Conservation (phyloP, 208 protist genomes). For the Acanthamoeba castellanii region DNA sequence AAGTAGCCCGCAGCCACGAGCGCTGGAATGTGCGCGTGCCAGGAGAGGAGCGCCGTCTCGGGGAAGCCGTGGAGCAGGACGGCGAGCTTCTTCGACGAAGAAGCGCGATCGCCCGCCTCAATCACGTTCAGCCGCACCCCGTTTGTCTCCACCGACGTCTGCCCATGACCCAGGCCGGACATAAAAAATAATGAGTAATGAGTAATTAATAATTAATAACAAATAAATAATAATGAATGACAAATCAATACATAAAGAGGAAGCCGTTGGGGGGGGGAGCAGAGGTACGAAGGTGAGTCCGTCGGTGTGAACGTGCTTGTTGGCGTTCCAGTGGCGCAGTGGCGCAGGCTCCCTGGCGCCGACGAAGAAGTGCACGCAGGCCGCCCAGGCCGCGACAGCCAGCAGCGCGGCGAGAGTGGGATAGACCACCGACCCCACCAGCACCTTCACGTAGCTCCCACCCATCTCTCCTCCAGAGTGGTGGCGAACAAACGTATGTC, state of each 20-base stretch:
- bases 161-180: background rate
- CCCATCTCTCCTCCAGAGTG: too few relatives aligned
- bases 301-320: conserved; percentile 14
- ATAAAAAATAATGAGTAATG: too few relatives aligned
- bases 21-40: conserved; percentile 32
- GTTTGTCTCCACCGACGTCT: conserved; percentile 13
- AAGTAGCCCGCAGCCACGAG: conserved; percentile 38
- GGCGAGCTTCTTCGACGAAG: background rate
- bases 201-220: background rate
- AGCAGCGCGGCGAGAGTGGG: background rate
- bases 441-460: background rate
- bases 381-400: background rate
- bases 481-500: too few relatives aligned
- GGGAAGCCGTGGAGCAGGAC: conserved; percentile 49
- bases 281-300: conserved; percentile 22
- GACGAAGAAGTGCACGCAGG: background rate
- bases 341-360: background rate
- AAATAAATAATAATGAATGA: background rate
- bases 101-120: background rate
- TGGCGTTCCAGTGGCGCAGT: background rate
- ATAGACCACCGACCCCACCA: conserved; percentile 41
- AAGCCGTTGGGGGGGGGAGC: too few relatives aligned
- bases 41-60: conserved; percentile 53
- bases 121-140: conserved; percentile 30
- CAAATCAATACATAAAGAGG: background rate